These are phyloP conservation scores for Ogataea henricii DNA, from an alignment of 805 yeast species.

Conservation along the genomic window DNA sequence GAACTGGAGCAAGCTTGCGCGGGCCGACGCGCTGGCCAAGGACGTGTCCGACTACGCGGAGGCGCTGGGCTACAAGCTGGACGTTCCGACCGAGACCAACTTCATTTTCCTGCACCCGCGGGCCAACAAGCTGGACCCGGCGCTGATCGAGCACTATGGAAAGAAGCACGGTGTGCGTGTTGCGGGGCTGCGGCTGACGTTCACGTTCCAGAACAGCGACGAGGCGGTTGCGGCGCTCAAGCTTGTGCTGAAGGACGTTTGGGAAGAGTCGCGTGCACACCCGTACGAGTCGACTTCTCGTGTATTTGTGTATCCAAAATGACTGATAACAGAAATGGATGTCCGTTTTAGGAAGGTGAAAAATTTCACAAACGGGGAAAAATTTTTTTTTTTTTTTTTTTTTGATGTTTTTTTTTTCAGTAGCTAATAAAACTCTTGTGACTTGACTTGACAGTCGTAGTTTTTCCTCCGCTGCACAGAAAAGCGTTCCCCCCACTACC, in stretches of 20 bases:
- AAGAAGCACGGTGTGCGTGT: conserved; percentile 61
- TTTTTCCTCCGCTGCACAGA: too few relatives aligned
- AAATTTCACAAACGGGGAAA: background rate
- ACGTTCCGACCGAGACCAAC: conserved; percentile 80
- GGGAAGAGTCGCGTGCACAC: conserved; percentile 50
- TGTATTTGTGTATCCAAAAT: conserved; percentile 8
- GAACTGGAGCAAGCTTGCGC: conserved; percentile 58
- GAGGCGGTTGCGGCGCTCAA: conserved; percentile 60
- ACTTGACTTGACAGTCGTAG: background rate
- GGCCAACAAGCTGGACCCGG: conserved; percentile 55
- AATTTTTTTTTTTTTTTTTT: conserved; percentile 9
- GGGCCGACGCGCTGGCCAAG: conserved; percentile 53
- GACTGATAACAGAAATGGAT: background rate
- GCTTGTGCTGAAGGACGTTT: conserved; percentile 57
- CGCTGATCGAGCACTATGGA: conserved; percentile 40
- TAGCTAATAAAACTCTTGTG: background rate
- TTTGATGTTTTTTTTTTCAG: conserved; percentile 11
- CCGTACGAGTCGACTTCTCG: conserved; percentile 41
- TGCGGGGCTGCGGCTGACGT: conserved; percentile 75
- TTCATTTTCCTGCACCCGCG: conserved; percentile 74
- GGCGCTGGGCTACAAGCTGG: conserved; percentile 55
- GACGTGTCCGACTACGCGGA: conserved; percentile 54
- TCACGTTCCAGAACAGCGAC: conserved; percentile 68
- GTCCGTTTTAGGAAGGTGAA: conserved; percentile 3
- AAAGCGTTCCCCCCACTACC: background rate